These are phyloP conservation scores for Wickerhamomyces strasburgensis DNA, from an alignment of 805 yeast genomes.

Conservation along the genomic window DNA sequence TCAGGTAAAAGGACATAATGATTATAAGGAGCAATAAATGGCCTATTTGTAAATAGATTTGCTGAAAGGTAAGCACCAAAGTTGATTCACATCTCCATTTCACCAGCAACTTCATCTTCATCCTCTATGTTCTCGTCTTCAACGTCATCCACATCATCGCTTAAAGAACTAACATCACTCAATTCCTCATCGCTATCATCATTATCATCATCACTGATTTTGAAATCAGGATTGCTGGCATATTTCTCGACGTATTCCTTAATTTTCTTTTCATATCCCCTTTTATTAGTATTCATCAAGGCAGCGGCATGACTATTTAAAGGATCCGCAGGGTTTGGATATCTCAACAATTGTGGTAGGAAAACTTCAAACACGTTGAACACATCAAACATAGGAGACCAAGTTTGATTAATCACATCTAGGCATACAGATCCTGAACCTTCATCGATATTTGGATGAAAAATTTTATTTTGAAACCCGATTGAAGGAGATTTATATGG, in stretches of 20 bases:
- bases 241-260: conserved; percentile 67
- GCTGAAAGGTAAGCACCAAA: too few relatives aligned
- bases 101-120: conserved; percentile 17
- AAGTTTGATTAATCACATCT: conserved; percentile 94
- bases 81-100: conserved; percentile 11
- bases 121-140: conserved; percentile 16
- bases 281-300: conserved; percentile 63
- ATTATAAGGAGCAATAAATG: not conserved
- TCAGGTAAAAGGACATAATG: not conserved
- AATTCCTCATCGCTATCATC: conserved; percentile 37
- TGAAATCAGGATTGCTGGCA: conserved; percentile 43
- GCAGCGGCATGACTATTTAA: conserved; percentile 86
- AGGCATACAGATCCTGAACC: conserved; percentile 87
- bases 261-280: conserved; percentile 63
- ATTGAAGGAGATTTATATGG: conserved; percentile 96
- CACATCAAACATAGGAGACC: conserved; percentile 97
- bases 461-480: conserved; percentile 86
- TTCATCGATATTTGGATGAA: conserved; percentile 94
- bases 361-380: conserved; percentile 88
- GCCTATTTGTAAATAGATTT: not conserved
- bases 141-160: conserved; percentile 22
- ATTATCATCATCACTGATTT: conserved; percentile 43
- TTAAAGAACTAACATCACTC: conserved; percentile 23
- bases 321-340: conserved; percentile 94
- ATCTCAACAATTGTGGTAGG: conserved; percentile 83